Evolutionary conservation across 2,329 filamentous ascomycete genomes (phyloP), one percentile per base, ranked within the genome.

Genomic region (Gliomastix tumulicola): DNA sequence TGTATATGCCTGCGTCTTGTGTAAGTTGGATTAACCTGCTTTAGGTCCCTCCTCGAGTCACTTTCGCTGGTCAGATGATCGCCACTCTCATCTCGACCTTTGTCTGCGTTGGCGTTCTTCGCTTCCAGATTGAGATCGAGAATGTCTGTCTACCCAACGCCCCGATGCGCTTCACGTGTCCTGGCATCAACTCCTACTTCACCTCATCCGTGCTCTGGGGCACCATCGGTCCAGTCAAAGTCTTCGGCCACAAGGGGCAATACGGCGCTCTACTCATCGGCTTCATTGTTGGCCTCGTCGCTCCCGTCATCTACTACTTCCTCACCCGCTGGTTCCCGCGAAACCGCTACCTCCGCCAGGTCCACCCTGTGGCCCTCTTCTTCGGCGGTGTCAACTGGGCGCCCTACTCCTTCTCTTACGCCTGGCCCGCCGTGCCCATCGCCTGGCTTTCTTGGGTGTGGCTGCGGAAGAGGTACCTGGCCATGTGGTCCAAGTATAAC

Each of bases 171-270:
- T 73, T 71, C 48, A 63, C 59, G 16, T 74, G 70, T 43, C 67
- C 68, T 12, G 58, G 62, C 40, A 67, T 65, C 7, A 59, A 64
- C n/a, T 65, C 64, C 8, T 37, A 20, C 28, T 37, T 31, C 20
- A 32, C 35, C 12, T n/a, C 60, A 66, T 5, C 68, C 63, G 44
- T 69, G 63, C 4, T 72, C 38, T 73, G 69, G 69, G 71, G 65
- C 31, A 59, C 63, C n/a, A 63, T 74, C 13, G 71, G 71, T 2
- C 71, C 71, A 0, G 53, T 55, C 2, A 58, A 69, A 12, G 55
- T 66, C 56, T 68, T 68, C 46, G 56, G 59, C 37, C 27, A 21
- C 20, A 21, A 15, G 6, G 35, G 27, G 12, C 35, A 30, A 13
- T 49, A 52, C 4, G 44, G 65, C 23, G 66, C 66, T 39, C 62